These are phyloP conservation scores for Tolypocladium capitatum DNA, from an alignment of 2,329 filamentous ascomycete genomes.

Conservation along the genomic window DNA sequence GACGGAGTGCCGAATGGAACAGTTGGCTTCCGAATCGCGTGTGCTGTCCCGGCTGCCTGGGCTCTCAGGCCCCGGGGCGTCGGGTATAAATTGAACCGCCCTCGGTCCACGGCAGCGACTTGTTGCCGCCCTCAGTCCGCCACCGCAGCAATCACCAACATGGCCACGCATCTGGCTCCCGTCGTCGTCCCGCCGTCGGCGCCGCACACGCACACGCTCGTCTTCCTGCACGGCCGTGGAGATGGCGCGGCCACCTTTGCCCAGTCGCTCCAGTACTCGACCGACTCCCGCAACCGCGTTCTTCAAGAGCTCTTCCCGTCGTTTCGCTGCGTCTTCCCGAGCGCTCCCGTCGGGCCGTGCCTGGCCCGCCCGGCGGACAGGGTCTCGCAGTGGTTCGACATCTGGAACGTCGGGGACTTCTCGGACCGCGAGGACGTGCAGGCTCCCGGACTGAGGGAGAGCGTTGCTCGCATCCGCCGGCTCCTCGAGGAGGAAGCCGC, in stretches of 20 bases:
- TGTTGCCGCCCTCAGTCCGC: too few species aligned
- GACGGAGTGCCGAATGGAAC: too few species aligned
- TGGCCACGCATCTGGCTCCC: constrained; percentile 2
- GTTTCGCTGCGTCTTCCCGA: constrained; percentile 36
- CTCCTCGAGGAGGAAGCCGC: constrained; percentile 22
- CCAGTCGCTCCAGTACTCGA: constrained; percentile 15
- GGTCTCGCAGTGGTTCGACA: constrained; percentile 37
- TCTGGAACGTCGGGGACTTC: constrained; percentile 28
- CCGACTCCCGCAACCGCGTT: constrained; percentile 16
- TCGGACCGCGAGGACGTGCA: constrained; percentile 29
- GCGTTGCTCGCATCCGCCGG: constrained; percentile 17
- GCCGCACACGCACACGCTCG: constrained; percentile 26
- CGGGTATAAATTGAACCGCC: too few species aligned
- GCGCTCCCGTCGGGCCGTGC: constrained; percentile 19
- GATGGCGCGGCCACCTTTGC: constrained; percentile 22
- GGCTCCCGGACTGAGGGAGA: constrained; percentile 24
- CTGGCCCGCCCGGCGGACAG: constrained; percentile 9
- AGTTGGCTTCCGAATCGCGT: too few species aligned
- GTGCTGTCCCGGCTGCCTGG: too few species aligned
- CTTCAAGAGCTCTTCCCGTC: constrained; percentile 28
- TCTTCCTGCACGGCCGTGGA: constrained; percentile 33
- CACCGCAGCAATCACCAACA: too few species aligned
- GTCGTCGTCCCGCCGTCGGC: constrained; percentile 6
- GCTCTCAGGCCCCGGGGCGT: too few species aligned
- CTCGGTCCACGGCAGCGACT: too few species aligned